These are phyloP conservation scores for Thermochaetoides thermophila DNA, from an alignment of 495 filamentous ascomycete genomes.

Conservation along the genomic window DNA sequence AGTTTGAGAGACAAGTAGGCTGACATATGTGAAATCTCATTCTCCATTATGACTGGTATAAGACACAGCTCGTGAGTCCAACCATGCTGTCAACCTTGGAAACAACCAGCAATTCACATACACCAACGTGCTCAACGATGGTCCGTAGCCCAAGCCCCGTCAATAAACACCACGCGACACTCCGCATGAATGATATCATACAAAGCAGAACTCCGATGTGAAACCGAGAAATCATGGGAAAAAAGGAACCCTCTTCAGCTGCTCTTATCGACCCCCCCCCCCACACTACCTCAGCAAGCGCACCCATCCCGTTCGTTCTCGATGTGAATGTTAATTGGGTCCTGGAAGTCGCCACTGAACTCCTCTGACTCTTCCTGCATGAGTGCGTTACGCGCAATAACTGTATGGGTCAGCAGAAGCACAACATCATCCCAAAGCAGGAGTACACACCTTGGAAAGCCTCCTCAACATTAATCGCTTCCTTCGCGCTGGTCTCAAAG, in stretches of 20 bases:
- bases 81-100: too few relatives aligned
- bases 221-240: constrained; percentile 3
- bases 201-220: constrained; percentile 8
- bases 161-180: constrained; percentile 5
- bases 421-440: background rate
- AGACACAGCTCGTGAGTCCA: too few relatives aligned
- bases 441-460: constrained; percentile 74
- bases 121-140: too few relatives aligned
- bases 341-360: constrained; percentile 80
- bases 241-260: background rate
- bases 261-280: constrained; percentile 1
- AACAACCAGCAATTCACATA: too few relatives aligned
- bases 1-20: too few relatives aligned
- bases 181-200: constrained; percentile 20
- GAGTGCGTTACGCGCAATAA: constrained; percentile 91
- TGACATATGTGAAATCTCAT: too few relatives aligned
- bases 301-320: constrained; percentile 85
- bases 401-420: constrained; percentile 29
- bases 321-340: constrained; percentile 93
- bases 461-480: constrained; percentile 95
- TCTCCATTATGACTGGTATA: too few relatives aligned
- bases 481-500: constrained; percentile 98
- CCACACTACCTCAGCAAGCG: constrained; percentile 48
- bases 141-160: too few relatives aligned
- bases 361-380: constrained; percentile 95